Conservation (phyloP, 768 basidiomycete species). For the Auricularia cornea region DNA sequence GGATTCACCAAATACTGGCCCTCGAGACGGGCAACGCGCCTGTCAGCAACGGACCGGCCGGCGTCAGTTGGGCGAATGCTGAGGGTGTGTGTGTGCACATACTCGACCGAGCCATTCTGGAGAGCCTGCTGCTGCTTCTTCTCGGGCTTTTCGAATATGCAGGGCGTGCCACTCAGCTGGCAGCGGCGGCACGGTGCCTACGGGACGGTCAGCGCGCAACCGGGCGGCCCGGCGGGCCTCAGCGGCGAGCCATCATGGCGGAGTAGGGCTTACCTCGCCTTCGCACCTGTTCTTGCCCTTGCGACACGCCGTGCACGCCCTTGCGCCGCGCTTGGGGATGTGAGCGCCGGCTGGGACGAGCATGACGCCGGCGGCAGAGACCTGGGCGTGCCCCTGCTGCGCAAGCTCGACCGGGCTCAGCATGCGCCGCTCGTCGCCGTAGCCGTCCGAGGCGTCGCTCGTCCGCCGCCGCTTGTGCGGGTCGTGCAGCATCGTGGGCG, state of each 20-base stretch:
- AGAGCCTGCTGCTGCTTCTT: conserved; percentile 57
- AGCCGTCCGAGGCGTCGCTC: conserved; percentile 5
- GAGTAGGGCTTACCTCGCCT: conserved; percentile 54
- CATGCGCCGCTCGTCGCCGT: not conserved
- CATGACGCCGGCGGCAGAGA: not conserved
- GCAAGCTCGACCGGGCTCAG: not conserved
- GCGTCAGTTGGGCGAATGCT: not conserved
- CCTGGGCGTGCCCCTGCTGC: not conserved
- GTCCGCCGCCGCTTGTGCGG: conserved; percentile 8
- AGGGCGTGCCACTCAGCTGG: conserved; percentile 69
- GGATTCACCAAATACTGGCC: conserved; percentile 68
- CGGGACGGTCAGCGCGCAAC: conserved; percentile 43
- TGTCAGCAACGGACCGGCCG: conserved; percentile 22
- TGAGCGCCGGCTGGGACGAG: conserved; percentile 29
- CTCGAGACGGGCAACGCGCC: conserved; percentile 76
- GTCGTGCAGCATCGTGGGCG: conserved; percentile 3
- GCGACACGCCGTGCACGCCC: conserved; percentile 82
- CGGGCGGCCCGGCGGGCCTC: conserved; percentile 14
- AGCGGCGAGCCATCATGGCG: not conserved
- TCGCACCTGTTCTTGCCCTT: conserved; percentile 92
- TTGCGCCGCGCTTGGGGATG: conserved; percentile 82
- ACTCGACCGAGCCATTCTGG: conserved; percentile 68
- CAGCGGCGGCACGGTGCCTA: conserved; percentile 88
- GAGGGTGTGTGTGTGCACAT: conserved; percentile 29
- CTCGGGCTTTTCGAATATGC: conserved; percentile 87